Percentiles rank a stretch among this genome's conserved stretches.
These are phyloP conservation scores for Trichoderma gamsii DNA, from an alignment of 495 filamentous ascomycete species.

Conservation along the genomic window DNA sequence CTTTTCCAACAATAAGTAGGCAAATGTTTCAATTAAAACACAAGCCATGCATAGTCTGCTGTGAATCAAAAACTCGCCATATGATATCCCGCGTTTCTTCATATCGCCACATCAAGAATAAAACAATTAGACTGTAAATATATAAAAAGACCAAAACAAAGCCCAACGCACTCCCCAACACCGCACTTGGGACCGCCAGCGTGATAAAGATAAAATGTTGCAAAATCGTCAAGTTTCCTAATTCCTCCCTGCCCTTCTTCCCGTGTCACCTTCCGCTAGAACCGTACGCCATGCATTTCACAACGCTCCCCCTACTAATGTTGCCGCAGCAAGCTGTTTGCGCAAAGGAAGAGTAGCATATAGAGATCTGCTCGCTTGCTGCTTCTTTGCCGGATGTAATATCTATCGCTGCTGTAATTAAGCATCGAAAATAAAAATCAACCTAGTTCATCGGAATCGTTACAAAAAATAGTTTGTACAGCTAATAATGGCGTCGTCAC, in stretches of 20 bases:
- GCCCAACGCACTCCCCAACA: background rate
- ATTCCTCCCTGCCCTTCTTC: background rate
- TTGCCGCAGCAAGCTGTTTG: background rate
- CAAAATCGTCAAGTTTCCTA: background rate
- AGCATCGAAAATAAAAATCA: background rate
- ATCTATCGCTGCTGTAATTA: background rate
- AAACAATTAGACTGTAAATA: background rate
- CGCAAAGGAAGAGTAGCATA: background rate
- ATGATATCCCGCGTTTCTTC: no score
- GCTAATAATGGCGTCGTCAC: background rate
- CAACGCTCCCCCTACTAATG: background rate
- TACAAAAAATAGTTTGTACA: background rate
- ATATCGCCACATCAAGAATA: background rate
- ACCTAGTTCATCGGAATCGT: slow-evolving; percentile 2
- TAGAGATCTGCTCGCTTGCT: background rate
- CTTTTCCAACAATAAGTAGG: no score
- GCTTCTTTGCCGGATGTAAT: background rate
- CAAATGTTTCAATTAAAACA: no score
- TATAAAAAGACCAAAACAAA: background rate
- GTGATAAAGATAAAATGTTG: background rate
- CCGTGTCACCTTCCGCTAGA: background rate
- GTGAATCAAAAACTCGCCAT: no score
- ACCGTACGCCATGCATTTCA: background rate
- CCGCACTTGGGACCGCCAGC: background rate
- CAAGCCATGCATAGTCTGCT: no score